Evolutionary conservation across 2,329 filamentous ascomycete species (phyloP), one percentile per base, ranked within the genome.

Genomic region (Rutstroemia sp.): DNA sequence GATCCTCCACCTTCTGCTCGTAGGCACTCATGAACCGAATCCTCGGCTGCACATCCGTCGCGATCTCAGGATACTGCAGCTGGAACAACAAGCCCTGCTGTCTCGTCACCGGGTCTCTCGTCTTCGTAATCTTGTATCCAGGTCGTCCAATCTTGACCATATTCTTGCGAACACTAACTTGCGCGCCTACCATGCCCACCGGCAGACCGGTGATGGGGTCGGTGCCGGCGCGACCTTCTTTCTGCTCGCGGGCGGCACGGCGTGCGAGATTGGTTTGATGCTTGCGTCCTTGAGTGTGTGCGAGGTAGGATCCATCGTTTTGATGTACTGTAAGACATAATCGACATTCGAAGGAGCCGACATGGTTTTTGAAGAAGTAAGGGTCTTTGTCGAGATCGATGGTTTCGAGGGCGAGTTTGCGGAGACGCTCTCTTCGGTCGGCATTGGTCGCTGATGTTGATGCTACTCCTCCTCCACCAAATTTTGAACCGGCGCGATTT

Each of bases 331-430:
- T 99, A 25, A 99, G 79, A 70, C 94, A 99, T 42, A 99, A 87
- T 30, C 94, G 89, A 73, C 94, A 99, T 74, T 99, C 94, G 74
- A 96, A 99, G 69, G 88, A 94, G 69, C 94, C 94, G 67, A 97
- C 90, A 74, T 99, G 92, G 79, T 99, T 99, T 74, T 95, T 95
- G 86, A 99, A 99, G 79, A 97, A 96, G 82, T 97, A 99, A 0
- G 94, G 94, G 76, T 99, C 94, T 76, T 96, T 97, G 76, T 97
- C 94, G 61, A 97, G 88, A 77, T 97, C 92, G 79, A 99, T 99
- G 56, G 91, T 95, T 76, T 99, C 94, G 69, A 99, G 89, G 58
- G 94, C 94, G 70, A 99, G 91, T 77, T 96, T 96, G 73, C 92
- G 91, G 41, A 99, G 87, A 62, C 94, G 92, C 74, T 99, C 94